Evolutionary conservation across 2,329 filamentous ascomycete species (phyloP), one percentile per base, ranked within the genome.

Genomic region (Cercospora beticola): DNA sequence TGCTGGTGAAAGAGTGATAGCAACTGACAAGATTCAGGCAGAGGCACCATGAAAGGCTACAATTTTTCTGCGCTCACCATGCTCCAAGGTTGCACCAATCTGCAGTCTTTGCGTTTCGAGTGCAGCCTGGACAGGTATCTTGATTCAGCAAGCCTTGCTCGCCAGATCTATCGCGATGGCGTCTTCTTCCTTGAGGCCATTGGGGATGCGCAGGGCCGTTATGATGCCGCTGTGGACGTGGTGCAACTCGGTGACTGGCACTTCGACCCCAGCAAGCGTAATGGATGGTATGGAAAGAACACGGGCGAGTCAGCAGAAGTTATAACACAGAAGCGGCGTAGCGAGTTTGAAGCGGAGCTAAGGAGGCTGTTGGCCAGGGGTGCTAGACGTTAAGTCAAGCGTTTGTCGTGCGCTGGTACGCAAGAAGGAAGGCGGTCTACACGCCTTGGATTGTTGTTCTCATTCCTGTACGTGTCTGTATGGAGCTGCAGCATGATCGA

Each of bases 181-280:
- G 69, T 73, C 57, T 62, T 68, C 54, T 77, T 78, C 57, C 59
- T 78, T 4, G 73, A 77, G 30, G 71, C 71, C 2, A 73, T 70
- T 28, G 74, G 71, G 4, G 46, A 63, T n/a, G 72, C 71, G 9
- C 72, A 76, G 18, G 75, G 73, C 4, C 16, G 46, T 4, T 18
- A 49, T 28, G 74, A 75, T 18, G 75, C 75, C 3, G 75, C 71
- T 8, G 64, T 77, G 3, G 70, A 76, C 40, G 64, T 78, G 5
- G 23, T 78, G 12, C 40, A 72, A 52, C 46, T 78, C 9, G 62
- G 58, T 10, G 65, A 61, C 7, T 69, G 69, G 62, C 69, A 72
- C 56, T 73, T 73, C 33, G 60, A 72, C 36, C 64, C 65, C 58
- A 33, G 31, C 31, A 57, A 64, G 9, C 58, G 56, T 1, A 23